Conservation (phyloP, 2,329 filamentous ascomycete genomes). For the Ceratocystiopsis brevicomis region DNA sequence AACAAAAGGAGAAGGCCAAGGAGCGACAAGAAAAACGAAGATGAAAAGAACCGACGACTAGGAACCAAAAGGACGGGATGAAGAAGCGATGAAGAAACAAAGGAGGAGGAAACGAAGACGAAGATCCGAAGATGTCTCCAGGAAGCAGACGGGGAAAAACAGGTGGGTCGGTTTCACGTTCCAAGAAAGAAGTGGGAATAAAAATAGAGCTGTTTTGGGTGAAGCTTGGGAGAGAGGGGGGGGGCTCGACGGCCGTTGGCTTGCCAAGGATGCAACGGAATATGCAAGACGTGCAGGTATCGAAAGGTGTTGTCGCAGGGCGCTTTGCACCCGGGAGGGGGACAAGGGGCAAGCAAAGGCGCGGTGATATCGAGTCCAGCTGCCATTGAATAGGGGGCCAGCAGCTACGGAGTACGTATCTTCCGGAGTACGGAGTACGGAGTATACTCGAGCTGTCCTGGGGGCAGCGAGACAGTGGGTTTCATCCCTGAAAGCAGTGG, state of each 20-base stretch:
- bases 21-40: neutral
- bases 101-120: neutral
- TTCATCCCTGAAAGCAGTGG: slow-evolving; percentile 3
- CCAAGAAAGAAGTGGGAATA: neutral
- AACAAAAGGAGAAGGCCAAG: neutral
- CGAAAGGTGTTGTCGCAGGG: too few relatives aligned
- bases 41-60: neutral
- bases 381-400: neutral
- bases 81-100: neutral
- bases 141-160: neutral
- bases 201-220: slow-evolving; percentile 1
- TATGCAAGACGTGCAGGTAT: too few relatives aligned
- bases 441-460: too few relatives aligned
- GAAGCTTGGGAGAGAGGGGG: slow-evolving; percentile 1
- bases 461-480: slow-evolving; percentile 3
- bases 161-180: neutral
- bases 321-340: too few relatives aligned
- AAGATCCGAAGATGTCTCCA: neutral
- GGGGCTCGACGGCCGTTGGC: neutral
- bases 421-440: too few relatives aligned
- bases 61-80: neutral
- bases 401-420: neutral
- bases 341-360: too few relatives aligned
- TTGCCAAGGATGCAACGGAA: neutral
- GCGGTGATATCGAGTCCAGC: too few relatives aligned